These are phyloP conservation scores for Fusarium sulawesiense DNA, from an alignment of 2,329 filamentous ascomycete genomes.

Conservation along the genomic window DNA sequence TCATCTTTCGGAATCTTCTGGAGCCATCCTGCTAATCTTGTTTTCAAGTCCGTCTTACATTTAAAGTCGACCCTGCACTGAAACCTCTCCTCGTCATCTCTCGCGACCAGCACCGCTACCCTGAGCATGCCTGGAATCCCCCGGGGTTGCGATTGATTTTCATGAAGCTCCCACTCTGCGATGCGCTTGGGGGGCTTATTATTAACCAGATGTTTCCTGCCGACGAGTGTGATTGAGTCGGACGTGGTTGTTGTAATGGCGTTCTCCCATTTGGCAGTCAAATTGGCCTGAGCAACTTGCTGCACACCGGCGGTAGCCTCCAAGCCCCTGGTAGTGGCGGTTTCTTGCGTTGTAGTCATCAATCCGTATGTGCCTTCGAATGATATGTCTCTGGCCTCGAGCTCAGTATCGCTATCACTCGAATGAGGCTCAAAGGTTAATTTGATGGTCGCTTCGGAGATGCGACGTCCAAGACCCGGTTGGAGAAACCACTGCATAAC, in stretches of 20 bases:
- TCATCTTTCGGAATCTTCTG: background rate
- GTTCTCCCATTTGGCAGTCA: background rate
- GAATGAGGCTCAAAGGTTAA: background rate
- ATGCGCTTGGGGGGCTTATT: background rate
- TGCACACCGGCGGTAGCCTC: background rate
- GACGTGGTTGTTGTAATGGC: background rate
- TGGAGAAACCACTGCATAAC: constrained; percentile 6
- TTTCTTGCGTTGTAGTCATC: background rate
- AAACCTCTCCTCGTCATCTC: background rate
- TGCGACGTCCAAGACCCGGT: background rate
- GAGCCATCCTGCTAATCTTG: background rate
- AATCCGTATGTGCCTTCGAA: background rate
- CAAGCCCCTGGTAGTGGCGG: background rate
- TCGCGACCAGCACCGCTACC: background rate
- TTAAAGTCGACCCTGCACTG: background rate
- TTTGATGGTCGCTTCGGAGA: background rate
- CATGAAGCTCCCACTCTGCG: background rate
- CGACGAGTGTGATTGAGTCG: background rate
- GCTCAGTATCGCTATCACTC: background rate
- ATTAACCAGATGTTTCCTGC: background rate
- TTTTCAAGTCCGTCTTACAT: background rate
- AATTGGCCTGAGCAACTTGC: background rate
- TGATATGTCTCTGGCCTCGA: background rate
- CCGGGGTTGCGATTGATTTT: background rate
- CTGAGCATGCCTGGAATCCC: background rate